phyloP scores from a whole-genome alignment of 345 rosid genomes.

The Populus nigra region DNA sequence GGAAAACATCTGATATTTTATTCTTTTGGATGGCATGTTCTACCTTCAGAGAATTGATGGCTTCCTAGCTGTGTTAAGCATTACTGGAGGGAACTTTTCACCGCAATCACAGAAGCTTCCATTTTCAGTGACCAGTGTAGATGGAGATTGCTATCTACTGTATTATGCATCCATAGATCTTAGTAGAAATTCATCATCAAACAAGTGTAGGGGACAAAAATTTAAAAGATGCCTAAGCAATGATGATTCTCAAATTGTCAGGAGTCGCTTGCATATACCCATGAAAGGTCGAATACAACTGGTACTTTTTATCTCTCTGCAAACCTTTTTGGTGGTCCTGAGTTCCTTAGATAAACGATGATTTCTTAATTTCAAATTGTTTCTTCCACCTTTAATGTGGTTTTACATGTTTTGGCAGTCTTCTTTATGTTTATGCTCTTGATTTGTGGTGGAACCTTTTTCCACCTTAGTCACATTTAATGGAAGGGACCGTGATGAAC shows the following conservation, averaged over 20 bases:
- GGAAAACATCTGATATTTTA: background rate
- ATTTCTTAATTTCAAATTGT: background rate
- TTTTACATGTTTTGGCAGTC: background rate
- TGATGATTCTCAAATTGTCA: slow-evolving; percentile 61
- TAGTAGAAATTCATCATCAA: slow-evolving; percentile 50
- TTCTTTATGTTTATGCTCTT: background rate
- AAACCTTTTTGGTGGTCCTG: slow-evolving; percentile 5
- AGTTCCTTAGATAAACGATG: slow-evolving; percentile 2
- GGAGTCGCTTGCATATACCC: slow-evolving; percentile 68
- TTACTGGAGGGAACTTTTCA: slow-evolving; percentile 84
- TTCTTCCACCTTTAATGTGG: background rate
- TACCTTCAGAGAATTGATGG: slow-evolving; percentile 71
- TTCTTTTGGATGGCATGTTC: slow-evolving; percentile 24
- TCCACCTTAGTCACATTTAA: background rate
- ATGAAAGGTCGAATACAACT: slow-evolving; percentile 95
- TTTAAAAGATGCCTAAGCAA: slow-evolving; percentile 43
- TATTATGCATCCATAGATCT: slow-evolving; percentile 88
- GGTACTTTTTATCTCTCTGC: slow-evolving; percentile 41
- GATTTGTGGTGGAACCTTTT: background rate
- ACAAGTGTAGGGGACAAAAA: slow-evolving; percentile 53
- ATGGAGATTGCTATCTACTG: slow-evolving; percentile 75
- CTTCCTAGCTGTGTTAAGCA: slow-evolving; percentile 89
- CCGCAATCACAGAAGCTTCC: slow-evolving; percentile 91
- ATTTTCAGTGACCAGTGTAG: slow-evolving; percentile 81
- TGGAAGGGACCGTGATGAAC: background rate